Conservation (phyloP, 352 stramenopile genomes). For the Halophytophthora polymorphica region DNA sequence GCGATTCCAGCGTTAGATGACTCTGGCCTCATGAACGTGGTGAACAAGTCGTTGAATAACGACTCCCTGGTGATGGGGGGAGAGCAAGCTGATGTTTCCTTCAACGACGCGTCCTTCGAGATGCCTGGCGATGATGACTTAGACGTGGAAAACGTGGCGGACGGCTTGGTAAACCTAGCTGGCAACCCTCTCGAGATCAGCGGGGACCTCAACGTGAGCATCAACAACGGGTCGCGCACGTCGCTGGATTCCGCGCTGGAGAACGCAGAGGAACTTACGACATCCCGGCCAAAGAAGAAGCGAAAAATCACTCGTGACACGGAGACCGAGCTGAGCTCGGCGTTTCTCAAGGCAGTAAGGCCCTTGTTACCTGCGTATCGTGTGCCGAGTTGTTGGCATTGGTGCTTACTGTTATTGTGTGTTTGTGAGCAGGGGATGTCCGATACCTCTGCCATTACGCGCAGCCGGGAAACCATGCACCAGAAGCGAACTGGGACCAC, state of each 20-base stretch:
- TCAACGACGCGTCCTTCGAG: conserved; percentile 62
- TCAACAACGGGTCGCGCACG: conserved; percentile 54
- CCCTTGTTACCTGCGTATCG: background rate
- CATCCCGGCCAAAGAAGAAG: conserved; percentile 73
- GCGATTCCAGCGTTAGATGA: conserved; percentile 50
- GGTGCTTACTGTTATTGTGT: background rate
- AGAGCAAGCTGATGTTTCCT: conserved; percentile 47
- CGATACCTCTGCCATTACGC: conserved; percentile 74
- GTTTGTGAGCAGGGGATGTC: conserved; percentile 43
- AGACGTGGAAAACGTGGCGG: conserved; percentile 40
- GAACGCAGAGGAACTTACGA: conserved; percentile 37
- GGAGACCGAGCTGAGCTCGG: conserved; percentile 75
- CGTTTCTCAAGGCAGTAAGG: conserved; percentile 60
- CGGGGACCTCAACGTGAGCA: conserved; percentile 61
- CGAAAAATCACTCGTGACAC: conserved; percentile 78
- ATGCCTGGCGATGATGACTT: conserved; percentile 33
- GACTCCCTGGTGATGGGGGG: conserved; percentile 27
- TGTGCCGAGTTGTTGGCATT: background rate
- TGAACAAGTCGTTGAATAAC: conserved; percentile 49
- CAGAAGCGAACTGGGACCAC: conserved; percentile 15
- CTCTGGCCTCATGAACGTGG: conserved; percentile 39
- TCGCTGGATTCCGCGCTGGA: conserved; percentile 64
- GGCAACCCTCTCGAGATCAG: conserved; percentile 63
- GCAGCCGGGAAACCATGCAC: conserved; percentile 45
- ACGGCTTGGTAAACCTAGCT: conserved; percentile 33